Conservation (phyloP, 495 filamentous ascomycete species). For the Aspergillus ostianus region DNA sequence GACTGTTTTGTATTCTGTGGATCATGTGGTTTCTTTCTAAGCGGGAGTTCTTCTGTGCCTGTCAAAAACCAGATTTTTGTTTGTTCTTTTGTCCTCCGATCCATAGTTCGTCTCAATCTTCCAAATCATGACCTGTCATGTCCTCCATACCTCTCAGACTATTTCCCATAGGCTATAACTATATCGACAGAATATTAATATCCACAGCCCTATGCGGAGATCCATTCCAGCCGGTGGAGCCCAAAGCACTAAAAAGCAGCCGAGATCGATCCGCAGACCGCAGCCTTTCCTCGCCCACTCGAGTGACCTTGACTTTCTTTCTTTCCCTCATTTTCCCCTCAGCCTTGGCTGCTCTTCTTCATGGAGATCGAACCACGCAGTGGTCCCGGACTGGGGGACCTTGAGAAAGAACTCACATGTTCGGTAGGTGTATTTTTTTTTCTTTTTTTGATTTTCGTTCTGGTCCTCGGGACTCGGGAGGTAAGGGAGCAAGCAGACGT, state of each 20-base stretch:
- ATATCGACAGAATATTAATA: no score
- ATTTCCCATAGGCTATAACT: no score
- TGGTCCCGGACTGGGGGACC: slow-evolving; percentile 48
- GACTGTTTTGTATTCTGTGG: neutral
- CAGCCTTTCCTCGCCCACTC: slow-evolving; percentile 1
- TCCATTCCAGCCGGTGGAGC: neutral
- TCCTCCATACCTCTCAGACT: no score
- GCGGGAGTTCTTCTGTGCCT: neutral
- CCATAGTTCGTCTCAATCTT: no score
- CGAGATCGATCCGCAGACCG: neutral
- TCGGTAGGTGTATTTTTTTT: slow-evolving; percentile 60
- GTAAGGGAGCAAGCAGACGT: slow-evolving; percentile 8
- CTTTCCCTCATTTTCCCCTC: slow-evolving; percentile 6
- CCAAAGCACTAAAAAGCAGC: neutral
- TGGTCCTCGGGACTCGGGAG: slow-evolving; percentile 4
- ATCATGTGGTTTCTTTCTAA: neutral
- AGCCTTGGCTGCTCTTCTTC: slow-evolving; percentile 3
- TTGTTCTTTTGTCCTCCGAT: no score
- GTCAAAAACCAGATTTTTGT: no score
- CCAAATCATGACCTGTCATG: no score
- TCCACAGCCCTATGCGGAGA: neutral
- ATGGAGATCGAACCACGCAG: slow-evolving; percentile 21
- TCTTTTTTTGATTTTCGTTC: slow-evolving; percentile 4
- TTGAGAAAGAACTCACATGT: slow-evolving; percentile 89
- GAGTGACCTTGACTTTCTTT: slow-evolving; percentile 9